Percentiles rank a stretch among this genome's conserved stretches.
Evolutionary conservation across 768 basidiomycete genomes (phyloP).

Genomic region (Cubamyces sp.): DNA sequence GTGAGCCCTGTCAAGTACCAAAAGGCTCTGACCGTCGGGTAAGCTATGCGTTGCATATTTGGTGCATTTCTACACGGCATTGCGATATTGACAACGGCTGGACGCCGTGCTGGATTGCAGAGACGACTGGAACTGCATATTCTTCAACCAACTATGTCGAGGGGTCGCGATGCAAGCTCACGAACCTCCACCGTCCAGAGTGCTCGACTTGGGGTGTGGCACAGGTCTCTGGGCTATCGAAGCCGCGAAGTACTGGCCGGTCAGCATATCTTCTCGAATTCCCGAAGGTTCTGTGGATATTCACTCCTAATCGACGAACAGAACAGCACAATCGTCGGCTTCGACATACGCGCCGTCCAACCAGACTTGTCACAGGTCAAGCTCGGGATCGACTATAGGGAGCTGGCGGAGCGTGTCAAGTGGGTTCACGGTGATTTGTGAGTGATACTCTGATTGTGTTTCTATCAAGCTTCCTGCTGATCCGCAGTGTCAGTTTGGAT

Average conservation of each 20-base stretch:
- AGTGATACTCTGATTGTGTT: constrained; percentile 23
- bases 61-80: neutral
- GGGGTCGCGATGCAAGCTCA: constrained; percentile 60
- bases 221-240: constrained; percentile 73
- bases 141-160: constrained; percentile 52
- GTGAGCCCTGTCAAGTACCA: constrained; percentile 50
- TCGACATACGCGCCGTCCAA: constrained; percentile 59
- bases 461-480: neutral
- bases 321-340: constrained; percentile 60
- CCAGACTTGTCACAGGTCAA: constrained; percentile 47
- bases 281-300: neutral
- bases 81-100: neutral
- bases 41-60: constrained; percentile 26
- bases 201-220: constrained; percentile 77
- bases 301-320: constrained; percentile 4
- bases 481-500: constrained; percentile 51
- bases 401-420: constrained; percentile 52
- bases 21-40: constrained; percentile 58
- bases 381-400: constrained; percentile 29
- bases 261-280: constrained; percentile 34
- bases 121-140: constrained; percentile 75
- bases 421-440: constrained; percentile 77
- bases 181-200: constrained; percentile 48
- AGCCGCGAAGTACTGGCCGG: constrained; percentile 69
- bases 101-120: constrained; percentile 39